Evolutionary conservation across 2,329 filamentous ascomycete species (phyloP).

Genomic region (Onygenales sp.): DNA sequence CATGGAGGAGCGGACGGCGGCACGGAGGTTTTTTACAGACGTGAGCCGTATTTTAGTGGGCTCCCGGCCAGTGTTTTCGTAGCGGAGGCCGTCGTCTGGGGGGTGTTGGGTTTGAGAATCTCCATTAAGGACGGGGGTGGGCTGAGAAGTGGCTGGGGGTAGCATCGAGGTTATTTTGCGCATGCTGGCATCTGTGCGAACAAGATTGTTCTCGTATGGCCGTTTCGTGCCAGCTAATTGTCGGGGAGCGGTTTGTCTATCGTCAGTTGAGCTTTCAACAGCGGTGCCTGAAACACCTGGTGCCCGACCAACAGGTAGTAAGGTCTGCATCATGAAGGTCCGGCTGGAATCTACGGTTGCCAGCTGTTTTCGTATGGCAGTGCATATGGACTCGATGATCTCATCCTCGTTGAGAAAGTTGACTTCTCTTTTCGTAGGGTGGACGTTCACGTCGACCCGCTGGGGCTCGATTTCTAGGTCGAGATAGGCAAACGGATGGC

Average conservation of each 20-base stretch:
- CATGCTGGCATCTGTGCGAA: constrained; percentile 78
- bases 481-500: constrained; percentile 88
- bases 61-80: constrained; percentile 62
- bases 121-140: constrained; percentile 16
- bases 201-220: constrained; percentile 74
- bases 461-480: constrained; percentile 87
- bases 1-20: constrained; percentile 68
- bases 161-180: constrained; percentile 98
- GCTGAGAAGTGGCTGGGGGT: constrained; percentile 41
- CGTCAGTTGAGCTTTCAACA: constrained; percentile 12
- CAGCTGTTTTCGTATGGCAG: constrained; percentile 65
- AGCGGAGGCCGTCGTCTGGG: constrained; percentile 49
- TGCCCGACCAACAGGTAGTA: constrained; percentile 58
- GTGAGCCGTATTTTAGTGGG: constrained; percentile 62
- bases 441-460: constrained; percentile 91
- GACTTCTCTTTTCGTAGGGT: constrained; percentile 93
- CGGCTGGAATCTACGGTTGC: constrained; percentile 86
- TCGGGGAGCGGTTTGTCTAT: constrained; percentile 29
- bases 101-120: constrained; percentile 24
- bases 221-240: constrained; percentile 36
- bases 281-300: constrained; percentile 16
- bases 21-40: constrained; percentile 78
- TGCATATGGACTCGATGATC: constrained; percentile 78
- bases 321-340: constrained; percentile 86
- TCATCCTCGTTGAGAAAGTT: constrained; percentile 98